A percentile compares a stretch with the other conserved stretches of the same genome.
Evolutionary conservation across 257 asterid species (phyloP).

Genomic region (Lithospermum erythrorhizon): DNA sequence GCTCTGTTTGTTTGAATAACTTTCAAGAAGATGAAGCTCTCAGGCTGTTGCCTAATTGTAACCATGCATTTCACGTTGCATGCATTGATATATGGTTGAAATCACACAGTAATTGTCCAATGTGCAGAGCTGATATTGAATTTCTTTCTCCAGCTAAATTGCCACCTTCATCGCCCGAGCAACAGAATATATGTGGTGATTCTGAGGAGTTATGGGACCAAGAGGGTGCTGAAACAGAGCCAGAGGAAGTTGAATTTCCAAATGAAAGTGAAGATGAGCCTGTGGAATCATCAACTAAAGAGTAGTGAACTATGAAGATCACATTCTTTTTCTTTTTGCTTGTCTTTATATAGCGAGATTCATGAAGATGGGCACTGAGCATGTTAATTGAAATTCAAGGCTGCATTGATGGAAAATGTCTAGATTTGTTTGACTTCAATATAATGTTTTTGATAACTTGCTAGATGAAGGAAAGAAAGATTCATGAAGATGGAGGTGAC

Average conservation of each 20-base stretch:
- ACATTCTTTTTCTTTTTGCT: background rate
- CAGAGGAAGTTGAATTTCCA: background rate
- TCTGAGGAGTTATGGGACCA: background rate
- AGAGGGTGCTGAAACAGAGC: background rate
- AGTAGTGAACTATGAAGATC: background rate
- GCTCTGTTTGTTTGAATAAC: constrained; percentile 13
- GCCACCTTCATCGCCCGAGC: background rate
- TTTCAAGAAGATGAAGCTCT: constrained; percentile 16
- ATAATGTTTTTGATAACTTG: no score
- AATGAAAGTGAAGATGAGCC: background rate
- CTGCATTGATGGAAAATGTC: background rate
- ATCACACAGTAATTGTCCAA: constrained; percentile 16
- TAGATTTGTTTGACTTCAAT: background rate
- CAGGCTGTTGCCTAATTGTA: constrained; percentile 11
- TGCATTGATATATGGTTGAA: constrained; percentile 16
- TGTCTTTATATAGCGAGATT: no score
- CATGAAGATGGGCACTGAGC: no score
- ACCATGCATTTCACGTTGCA: constrained; percentile 14
- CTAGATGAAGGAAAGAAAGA: background rate
- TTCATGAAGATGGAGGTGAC: no score
- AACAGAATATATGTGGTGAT: background rate
- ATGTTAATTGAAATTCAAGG: background rate
- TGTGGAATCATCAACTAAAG: background rate
- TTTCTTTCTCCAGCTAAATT: background rate
- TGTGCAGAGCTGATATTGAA: constrained; percentile 16